Evolutionary conservation across 2,329 filamentous ascomycete genomes (phyloP), one percentile per base, ranked within the genome.

Genomic region (Davidsoniella australis): DNA sequence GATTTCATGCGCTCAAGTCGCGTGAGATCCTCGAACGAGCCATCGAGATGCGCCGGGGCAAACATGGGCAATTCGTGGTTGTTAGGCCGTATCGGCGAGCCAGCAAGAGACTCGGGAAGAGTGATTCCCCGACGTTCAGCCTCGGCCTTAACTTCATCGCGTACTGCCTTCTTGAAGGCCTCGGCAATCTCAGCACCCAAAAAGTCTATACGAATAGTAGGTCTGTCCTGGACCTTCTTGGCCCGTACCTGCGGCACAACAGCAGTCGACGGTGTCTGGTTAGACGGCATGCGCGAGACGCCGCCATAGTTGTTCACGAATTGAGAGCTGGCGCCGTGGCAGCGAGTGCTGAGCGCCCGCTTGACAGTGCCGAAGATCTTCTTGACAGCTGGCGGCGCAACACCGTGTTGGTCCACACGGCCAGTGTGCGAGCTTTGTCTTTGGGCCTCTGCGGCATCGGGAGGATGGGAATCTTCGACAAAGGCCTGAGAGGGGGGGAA

Each of bases 291-390:
- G 8, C 73, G 70, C 38, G 67, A 66, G 1, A 71, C 68, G 1
- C 70, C 70, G 37, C 71, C 64, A 2, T 70, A 67, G 2, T 67
- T 65, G 33, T 75, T 66, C 23, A 37, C 16, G 17, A 23, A 17
- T 20, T 33, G 38, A 9, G 33, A 42, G 36, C 16, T 39, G 29
- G 29, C 10, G 14, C 41, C 17, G 38, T 51, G 33, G 23, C 66
- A 68, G 48, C 64, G 66, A 12, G 71, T 85, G 60, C 85, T 85
- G 45, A 95, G 63, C 5, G 81, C 88, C 54, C 86, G 78, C 16
- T 87, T 82, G 37, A 96, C 84, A 54, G 84, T 89, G 5, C 87
- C 84, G 46, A 98, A 72, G 0, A 96, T 73, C 57, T 80, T 91
- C 62, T 81, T 88, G 72, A 95, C 85, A 2, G 84, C 85, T 29